Conservation (phyloP, 2,329 filamentous ascomycete species). For the Bipolaris zeicola region DNA sequence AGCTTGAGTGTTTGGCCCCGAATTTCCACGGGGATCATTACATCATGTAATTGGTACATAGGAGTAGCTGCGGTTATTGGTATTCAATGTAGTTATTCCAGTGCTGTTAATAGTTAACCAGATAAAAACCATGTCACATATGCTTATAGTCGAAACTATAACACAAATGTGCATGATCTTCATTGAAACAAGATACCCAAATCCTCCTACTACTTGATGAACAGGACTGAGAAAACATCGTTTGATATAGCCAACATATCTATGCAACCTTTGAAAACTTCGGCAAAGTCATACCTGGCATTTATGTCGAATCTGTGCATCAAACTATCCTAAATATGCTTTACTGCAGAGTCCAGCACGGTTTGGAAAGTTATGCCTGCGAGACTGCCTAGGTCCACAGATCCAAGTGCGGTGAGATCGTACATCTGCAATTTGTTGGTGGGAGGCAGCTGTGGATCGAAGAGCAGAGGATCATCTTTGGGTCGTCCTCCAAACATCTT, state of each 20-base stretch:
- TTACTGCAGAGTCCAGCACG: background rate
- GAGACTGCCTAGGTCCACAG: background rate
- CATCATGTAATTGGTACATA: background rate
- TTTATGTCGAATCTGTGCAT: background rate
- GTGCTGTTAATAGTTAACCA: background rate
- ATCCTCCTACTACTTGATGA: background rate
- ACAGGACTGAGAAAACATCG: background rate
- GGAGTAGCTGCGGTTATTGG: background rate
- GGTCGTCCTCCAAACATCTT: background rate
- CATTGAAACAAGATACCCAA: background rate
- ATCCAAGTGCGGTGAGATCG: background rate
- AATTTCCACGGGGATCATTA: background rate
- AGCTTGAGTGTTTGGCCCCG: background rate
- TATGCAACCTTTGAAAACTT: background rate
- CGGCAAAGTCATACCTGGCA: background rate
- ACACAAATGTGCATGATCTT: background rate
- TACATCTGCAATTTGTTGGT: background rate
- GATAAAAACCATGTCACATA: background rate
- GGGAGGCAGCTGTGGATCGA: background rate
- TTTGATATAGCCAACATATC: background rate
- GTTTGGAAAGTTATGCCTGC: background rate
- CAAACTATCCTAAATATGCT: background rate
- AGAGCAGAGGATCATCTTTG: background rate
- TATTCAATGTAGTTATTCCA: background rate
- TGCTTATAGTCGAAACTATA: background rate